Percentiles rank a stretch among this genome's conserved stretches.
Evolutionary conservation across 306 rosid species (phyloP).

Genomic region (Quercus glauca): DNA sequence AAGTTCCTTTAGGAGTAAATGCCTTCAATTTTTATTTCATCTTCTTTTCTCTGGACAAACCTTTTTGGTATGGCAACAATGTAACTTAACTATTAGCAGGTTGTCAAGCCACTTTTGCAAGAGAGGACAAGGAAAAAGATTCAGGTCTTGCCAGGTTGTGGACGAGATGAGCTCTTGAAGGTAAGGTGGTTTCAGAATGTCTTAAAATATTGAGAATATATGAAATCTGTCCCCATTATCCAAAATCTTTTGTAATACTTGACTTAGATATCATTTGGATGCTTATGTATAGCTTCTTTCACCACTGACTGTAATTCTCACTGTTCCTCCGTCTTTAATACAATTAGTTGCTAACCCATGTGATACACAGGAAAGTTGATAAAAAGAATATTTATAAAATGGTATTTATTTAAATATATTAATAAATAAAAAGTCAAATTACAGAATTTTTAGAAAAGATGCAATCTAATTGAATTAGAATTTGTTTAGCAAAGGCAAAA

Average conservation of each 20-base stretch:
- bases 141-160: conserved; percentile 80
- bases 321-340: no score
- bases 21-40: no score
- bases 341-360: no score
- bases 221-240: neutral
- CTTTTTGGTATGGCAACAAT: neutral
- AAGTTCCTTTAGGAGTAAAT: neutral
- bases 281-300: neutral
- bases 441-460: no score
- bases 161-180: conserved; percentile 86
- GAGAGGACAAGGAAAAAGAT: conserved; percentile 89
- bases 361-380: no score
- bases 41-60: neutral
- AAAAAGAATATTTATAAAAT: no score
- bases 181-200: neutral
- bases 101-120: conserved; percentile 95
- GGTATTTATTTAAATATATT: no score
- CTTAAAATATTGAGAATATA: no score
- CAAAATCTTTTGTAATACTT: neutral
- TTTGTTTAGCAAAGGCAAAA: no score
- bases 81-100: conserved; percentile 45
- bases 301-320: no score
- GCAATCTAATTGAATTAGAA: no score
- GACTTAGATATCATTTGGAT: neutral
- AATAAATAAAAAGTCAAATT: no score